phyloP scores from a whole-genome alignment of 176 grass and related monocot species.

The Musa troglodytarum region DNA sequence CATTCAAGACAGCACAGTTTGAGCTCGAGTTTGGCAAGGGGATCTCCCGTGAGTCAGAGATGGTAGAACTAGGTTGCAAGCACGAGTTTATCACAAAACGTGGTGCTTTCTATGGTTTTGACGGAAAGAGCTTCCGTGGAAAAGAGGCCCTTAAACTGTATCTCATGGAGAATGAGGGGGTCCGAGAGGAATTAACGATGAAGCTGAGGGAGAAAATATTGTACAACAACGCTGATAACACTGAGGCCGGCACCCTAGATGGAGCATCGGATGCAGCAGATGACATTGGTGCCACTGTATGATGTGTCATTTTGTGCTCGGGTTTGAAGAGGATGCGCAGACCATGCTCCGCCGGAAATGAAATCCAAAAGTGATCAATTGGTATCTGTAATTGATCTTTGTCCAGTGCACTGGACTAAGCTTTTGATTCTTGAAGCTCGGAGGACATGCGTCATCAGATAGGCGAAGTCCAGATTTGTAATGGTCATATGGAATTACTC shows the following conservation, averaged over 20 bases:
- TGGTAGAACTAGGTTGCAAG: slow-evolving; percentile 65
- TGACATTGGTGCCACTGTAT: neutral
- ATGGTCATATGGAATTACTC: too few species aligned
- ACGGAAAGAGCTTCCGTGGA: slow-evolving; percentile 38
- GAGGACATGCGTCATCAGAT: too few species aligned
- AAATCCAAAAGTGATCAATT: neutral
- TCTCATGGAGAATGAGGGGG: slow-evolving; percentile 41
- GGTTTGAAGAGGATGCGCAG: neutral
- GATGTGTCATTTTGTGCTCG: neutral
- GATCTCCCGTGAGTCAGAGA: slow-evolving; percentile 64
- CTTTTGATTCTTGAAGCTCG: too few species aligned
- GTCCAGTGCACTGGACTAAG: neutral
- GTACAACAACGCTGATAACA: neutral
- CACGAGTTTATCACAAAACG: slow-evolving; percentile 54
- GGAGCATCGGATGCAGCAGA: neutral
- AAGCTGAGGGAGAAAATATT: slow-evolving; percentile 46
- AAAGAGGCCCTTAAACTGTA: slow-evolving; percentile 48
- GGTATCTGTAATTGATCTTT: neutral
- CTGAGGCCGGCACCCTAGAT: neutral
- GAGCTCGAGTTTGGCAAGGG: slow-evolving; percentile 92
- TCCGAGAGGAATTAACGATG: slow-evolving; percentile 44
- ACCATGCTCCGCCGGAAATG: too few species aligned
- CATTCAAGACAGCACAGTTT: slow-evolving; percentile 73
- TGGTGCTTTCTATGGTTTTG: slow-evolving; percentile 34
- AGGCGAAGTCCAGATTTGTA: too few species aligned